Evolutionary conservation across 768 basidiomycete genomes (phyloP).

Genomic region (Cystobasidium tubakii): DNA sequence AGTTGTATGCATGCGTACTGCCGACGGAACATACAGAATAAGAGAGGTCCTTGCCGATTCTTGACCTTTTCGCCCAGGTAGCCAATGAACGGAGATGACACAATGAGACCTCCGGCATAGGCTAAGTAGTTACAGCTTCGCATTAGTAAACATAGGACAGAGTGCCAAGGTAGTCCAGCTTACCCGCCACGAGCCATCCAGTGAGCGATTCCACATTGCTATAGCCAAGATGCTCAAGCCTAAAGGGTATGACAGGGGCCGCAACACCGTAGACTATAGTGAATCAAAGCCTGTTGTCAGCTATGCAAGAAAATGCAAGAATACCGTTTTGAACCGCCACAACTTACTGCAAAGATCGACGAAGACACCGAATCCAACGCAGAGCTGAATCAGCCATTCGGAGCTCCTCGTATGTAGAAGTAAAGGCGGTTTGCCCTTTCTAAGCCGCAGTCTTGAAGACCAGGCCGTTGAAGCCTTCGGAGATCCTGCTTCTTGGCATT

Average conservation of each 20-base stretch:
- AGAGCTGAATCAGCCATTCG: conserved; percentile 12
- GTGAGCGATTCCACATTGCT: conserved; percentile 40
- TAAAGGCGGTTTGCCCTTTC: background rate
- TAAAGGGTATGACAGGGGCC: conserved; percentile 44
- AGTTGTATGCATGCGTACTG: no score
- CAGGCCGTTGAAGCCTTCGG: background rate
- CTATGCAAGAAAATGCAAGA: background rate
- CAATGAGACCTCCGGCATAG: conserved; percentile 42
- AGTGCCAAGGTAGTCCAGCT: background rate
- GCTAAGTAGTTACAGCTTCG: background rate
- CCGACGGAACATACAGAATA: background rate
- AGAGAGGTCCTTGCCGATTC: conserved; percentile 38
- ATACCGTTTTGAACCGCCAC: background rate
- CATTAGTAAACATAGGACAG: background rate
- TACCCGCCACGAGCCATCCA: conserved; percentile 43
- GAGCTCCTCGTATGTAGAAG: background rate
- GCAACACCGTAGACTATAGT: conserved; percentile 37
- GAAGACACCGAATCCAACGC: conserved; percentile 31
- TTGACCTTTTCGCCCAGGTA: conserved; percentile 39
- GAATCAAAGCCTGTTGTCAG: background rate
- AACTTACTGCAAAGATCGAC: conserved; percentile 30
- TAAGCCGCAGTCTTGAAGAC: background rate
- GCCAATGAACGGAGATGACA: conserved; percentile 36
- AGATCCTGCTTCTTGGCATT: background rate
- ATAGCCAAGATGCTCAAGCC: conserved; percentile 42